phyloP scores from a whole-genome alignment of 116 monocot genomes.

The Dioscorea cayenensis region DNA sequence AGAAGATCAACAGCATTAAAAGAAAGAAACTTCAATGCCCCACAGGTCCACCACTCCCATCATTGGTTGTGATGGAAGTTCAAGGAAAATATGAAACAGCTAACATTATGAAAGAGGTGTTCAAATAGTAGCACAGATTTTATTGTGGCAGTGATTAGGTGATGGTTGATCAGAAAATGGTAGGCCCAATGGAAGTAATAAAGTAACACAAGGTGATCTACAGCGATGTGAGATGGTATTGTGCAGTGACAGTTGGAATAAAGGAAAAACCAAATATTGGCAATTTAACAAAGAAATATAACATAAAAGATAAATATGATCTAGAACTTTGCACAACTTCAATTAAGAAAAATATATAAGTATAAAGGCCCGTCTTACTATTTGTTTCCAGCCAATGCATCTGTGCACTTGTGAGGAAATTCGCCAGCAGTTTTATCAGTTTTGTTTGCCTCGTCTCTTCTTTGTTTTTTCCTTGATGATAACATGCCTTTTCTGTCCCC shows the following conservation, averaged over 20 bases:
- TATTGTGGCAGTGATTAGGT: no score
- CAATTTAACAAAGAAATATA: no score
- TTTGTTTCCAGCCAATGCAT: background rate
- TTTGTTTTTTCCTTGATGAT: background rate
- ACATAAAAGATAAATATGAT: background rate
- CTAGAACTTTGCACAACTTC: background rate
- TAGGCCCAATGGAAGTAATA: no score
- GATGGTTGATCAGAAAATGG: no score
- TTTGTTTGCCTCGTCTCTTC: background rate
- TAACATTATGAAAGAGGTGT: no score
- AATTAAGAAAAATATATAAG: background rate
- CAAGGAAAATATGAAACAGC: background rate
- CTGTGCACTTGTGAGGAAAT: background rate
- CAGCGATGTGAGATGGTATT: no score
- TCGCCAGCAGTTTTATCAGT: background rate
- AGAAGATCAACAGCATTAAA: background rate
- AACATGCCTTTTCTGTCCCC: background rate
- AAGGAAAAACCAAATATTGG: no score
- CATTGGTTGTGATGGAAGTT: background rate
- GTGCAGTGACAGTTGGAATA: no score
- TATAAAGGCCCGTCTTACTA: background rate
- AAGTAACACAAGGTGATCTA: no score
- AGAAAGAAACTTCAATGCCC: background rate
- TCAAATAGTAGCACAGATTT: no score
- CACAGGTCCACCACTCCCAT: background rate